Conservation (phyloP, 257 asterid genomes). For the Fraxinus excelsior region DNA sequence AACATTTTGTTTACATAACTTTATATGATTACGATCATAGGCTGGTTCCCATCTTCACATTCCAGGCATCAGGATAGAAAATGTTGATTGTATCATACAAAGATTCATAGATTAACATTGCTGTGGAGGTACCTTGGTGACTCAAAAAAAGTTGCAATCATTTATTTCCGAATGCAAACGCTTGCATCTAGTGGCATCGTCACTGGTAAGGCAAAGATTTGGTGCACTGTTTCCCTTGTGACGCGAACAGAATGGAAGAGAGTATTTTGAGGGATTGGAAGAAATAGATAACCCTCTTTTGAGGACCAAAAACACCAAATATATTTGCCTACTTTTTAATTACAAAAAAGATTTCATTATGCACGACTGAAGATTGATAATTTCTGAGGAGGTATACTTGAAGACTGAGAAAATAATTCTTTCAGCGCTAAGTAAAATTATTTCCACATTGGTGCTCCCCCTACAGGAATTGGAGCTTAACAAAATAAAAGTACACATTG, state of each 20-base stretch:
- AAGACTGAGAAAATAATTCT: background rate
- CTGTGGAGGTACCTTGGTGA: background rate
- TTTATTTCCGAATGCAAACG: background rate
- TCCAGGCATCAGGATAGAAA: background rate
- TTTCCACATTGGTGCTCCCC: background rate
- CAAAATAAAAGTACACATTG: background rate
- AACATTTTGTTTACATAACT: background rate
- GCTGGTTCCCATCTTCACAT: background rate
- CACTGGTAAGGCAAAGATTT: background rate
- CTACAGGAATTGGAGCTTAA: background rate
- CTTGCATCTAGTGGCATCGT: background rate
- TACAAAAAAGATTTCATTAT: background rate
- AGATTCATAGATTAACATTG: background rate
- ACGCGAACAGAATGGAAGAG: background rate
- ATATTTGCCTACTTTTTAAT: background rate
- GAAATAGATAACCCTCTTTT: background rate
- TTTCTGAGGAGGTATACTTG: background rate
- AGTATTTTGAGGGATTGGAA: background rate
- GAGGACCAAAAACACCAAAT: background rate
- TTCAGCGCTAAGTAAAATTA: background rate
- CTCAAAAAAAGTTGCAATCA: background rate
- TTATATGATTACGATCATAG: no score
- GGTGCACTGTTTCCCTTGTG: background rate
- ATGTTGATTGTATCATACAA: background rate
- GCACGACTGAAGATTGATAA: background rate